Base-by-base conservation (phyloP, 1,139 yeast genomes). In the Yamadazyma oceani region DNA sequence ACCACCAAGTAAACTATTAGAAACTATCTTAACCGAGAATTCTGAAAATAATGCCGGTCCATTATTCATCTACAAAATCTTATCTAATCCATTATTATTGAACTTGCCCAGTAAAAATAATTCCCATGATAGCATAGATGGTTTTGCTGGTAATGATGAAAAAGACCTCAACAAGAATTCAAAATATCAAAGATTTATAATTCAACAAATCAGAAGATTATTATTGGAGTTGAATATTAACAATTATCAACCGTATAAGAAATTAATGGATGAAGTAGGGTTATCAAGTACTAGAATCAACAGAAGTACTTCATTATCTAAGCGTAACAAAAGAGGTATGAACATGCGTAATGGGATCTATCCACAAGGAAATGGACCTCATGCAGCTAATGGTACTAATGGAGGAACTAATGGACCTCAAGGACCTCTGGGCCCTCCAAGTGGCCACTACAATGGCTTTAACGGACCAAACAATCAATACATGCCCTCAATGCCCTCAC, bases 221-320 rank as follows among this genome's bases (percentile, higher is more conserved):
- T 64, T 87, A 39, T 60, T 80, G 39, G 82, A 80, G 32, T 63
- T 78, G 48, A 81, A 78, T 42, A 74, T 80, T 14, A 52, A 55
- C 26, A 70, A 73, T 38, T 74, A 75, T 24, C 95, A 87, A 55
- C 87, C 86, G 19, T 87, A 88, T 61, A 86, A 87, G 57, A 80
- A 95, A 48, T 69, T 92, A 41, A 78, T 90, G 79, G 97, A 92
- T 49, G 97, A 92, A 59, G 94, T 89, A 46, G 97, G 97, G 6
- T 68, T 90, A 36, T 59, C 73, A 6, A 63, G 60, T 43, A 60
- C 60, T 34, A 53, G 73, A 40, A 50, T 68, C 35, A 60, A 58
- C 37, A 52, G 72, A 38, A 50, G 62, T n/a, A 34, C 54, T 3
- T 54, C 64, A 1, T 45, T 51, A 37, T 51, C 54, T 29, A 54